These are phyloP conservation scores for Tilletia caries DNA, from an alignment of 1,284 basidiomycete species.

Conservation along the genomic window DNA sequence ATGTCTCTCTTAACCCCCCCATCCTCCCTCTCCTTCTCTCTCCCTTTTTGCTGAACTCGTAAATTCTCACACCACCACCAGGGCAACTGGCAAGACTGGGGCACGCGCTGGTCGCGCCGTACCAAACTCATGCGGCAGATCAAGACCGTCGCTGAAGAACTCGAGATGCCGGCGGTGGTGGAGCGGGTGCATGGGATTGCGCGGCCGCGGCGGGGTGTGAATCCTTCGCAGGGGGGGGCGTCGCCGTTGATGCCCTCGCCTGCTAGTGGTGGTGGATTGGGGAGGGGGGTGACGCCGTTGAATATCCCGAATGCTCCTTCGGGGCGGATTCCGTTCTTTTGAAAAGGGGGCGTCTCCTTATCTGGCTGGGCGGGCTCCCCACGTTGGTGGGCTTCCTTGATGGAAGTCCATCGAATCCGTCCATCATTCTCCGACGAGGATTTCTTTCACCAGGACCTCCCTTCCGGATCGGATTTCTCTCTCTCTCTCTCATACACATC, in stretches of 20 bases:
- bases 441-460: too few relatives aligned
- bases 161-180: conserved; percentile 24
- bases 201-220: background rate
- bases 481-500: too few relatives aligned
- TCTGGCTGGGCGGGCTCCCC: too few relatives aligned
- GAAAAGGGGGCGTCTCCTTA: background rate
- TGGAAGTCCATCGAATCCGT: too few relatives aligned
- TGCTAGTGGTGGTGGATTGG: background rate
- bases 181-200: conserved; percentile 2
- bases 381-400: too few relatives aligned
- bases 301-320: background rate
- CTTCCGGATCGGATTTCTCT: too few relatives aligned
- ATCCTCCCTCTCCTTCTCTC: background rate
- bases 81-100: conserved; percentile 85
- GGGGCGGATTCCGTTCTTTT: conserved; percentile 3
- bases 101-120: conserved; percentile 61
- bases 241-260: background rate
- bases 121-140: conserved; percentile 47
- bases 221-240: background rate
- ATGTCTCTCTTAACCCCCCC: too few relatives aligned
- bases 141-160: conserved; percentile 37
- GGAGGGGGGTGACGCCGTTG: background rate
- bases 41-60: background rate
- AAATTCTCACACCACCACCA: too few relatives aligned
- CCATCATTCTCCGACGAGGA: too few relatives aligned